Evolutionary conservation across 495 filamentous ascomycete genomes (phyloP).

Genomic region (Penicillium goetzii): DNA sequence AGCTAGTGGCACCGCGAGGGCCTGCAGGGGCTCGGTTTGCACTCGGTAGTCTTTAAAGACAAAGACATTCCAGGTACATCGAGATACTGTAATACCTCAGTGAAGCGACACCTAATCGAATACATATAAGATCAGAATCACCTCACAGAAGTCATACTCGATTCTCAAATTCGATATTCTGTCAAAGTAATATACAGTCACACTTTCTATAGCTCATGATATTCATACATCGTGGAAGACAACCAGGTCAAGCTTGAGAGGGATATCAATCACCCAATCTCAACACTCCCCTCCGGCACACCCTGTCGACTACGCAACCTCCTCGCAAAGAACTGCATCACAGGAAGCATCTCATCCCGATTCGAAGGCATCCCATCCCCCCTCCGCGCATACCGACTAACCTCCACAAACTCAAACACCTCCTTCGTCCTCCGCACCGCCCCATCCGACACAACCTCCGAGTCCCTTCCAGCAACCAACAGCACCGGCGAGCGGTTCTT

Average conservation of each 20-base stretch:
- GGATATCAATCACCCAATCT: slow-evolving; percentile 48
- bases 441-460: slow-evolving; percentile 62
- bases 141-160: too few species aligned
- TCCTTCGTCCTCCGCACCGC: slow-evolving; percentile 64
- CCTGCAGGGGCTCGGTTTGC: too few species aligned
- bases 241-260: not conserved
- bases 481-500: slow-evolving; percentile 73
- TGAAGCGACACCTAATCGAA: too few species aligned
- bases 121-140: too few species aligned
- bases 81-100: too few species aligned
- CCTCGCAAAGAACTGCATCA: slow-evolving; percentile 91
- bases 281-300: slow-evolving; percentile 63
- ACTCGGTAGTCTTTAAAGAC: too few species aligned
- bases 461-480: slow-evolving; percentile 67
- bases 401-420: slow-evolving; percentile 72
- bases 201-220: slow-evolving; percentile 3
- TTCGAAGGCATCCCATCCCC: slow-evolving; percentile 84
- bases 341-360: slow-evolving; percentile 85
- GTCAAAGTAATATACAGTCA: not conserved
- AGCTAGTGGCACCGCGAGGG: too few species aligned
- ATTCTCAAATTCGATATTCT: not conserved
- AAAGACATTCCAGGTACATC: too few species aligned
- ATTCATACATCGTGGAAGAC: slow-evolving; percentile 1
- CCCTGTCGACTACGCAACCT: slow-evolving; percentile 68
- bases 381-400: slow-evolving; percentile 71